phyloP scores from a whole-genome alignment of 1,284 basidiomycete species.

The Austroboletus niveus region DNA sequence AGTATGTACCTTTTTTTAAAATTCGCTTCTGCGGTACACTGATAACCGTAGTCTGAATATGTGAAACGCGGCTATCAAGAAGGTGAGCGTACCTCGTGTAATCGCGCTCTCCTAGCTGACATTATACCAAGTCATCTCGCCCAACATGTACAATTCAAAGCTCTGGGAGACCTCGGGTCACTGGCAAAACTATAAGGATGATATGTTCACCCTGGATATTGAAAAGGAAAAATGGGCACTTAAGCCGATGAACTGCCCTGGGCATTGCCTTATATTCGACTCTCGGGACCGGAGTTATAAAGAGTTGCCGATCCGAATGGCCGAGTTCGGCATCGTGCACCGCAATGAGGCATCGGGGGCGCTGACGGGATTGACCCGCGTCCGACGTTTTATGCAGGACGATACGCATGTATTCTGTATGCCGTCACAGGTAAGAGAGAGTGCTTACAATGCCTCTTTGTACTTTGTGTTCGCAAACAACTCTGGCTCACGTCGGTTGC shows the following conservation, averaged over 20 bases:
- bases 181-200: constrained; percentile 97
- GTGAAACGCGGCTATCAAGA: constrained; percentile 87
- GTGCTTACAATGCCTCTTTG: background rate
- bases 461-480: background rate
- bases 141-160: constrained; percentile 97
- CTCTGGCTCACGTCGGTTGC: background rate
- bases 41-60: constrained; percentile 64
- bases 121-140: constrained; percentile 76
- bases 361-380: constrained; percentile 90
- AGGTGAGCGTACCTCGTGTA: constrained; percentile 39
- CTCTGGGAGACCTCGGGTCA: constrained; percentile 99
- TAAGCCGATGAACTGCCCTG: constrained; percentile 99
- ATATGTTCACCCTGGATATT: constrained; percentile 93
- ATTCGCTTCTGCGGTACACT: background rate
- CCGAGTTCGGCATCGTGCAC: constrained; percentile 98
- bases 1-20: constrained; percentile 45
- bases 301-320: constrained; percentile 95
- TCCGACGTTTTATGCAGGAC: constrained; percentile 95
- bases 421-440: constrained; percentile 69
- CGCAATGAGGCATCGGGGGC: constrained; percentile 97
- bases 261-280: constrained; percentile 96
- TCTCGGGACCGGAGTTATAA: constrained; percentile 92
- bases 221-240: constrained; percentile 95
- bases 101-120: constrained; percentile 6
- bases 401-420: constrained; percentile 98